These are phyloP conservation scores for Linderina pennispora DNA, from an alignment of 192 early-diverging fungal species.

Conservation along the genomic window DNA sequence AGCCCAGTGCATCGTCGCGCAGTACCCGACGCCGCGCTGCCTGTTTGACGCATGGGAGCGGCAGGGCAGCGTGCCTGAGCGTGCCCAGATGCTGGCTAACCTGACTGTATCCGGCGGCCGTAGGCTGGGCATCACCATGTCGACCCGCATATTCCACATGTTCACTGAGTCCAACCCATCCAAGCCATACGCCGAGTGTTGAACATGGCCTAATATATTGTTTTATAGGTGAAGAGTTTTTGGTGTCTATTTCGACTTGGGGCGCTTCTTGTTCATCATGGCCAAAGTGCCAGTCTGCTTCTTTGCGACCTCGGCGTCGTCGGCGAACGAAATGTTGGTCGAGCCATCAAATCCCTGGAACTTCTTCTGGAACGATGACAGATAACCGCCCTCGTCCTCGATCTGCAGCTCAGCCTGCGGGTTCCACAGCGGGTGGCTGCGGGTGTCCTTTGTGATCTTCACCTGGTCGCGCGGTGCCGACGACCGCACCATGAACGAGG, in stretches of 20 bases:
- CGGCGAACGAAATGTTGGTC: slow-evolving; percentile 25
- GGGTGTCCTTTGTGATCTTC: slow-evolving; percentile 85
- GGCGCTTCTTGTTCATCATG: slow-evolving; percentile 11
- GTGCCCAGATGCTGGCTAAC: slow-evolving; percentile 17
- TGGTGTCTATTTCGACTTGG: not conserved
- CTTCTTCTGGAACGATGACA: slow-evolving; percentile 75
- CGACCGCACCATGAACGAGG: slow-evolving; percentile 71
- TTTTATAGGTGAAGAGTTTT: no score
- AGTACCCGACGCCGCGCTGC: slow-evolving; percentile 21
- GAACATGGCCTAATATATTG: no score
- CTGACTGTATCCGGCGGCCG: slow-evolving; percentile 20
- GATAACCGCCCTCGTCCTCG: slow-evolving; percentile 74
- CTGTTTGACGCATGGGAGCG: slow-evolving; percentile 26
- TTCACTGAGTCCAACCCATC: no score
- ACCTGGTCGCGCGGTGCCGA: slow-evolving; percentile 82
- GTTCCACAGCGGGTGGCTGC: slow-evolving; percentile 93
- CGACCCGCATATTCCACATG: slow-evolving; percentile 8
- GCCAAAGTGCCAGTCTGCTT: slow-evolving; percentile 3
- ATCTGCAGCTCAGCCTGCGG: slow-evolving; percentile 50
- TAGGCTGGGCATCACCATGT: slow-evolving; percentile 22
- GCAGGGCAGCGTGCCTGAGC: not conserved
- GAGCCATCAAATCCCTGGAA: slow-evolving; percentile 65
- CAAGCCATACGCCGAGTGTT: slow-evolving; percentile 18
- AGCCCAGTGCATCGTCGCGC: slow-evolving; percentile 19
- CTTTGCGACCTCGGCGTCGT: slow-evolving; percentile 8